These are phyloP conservation scores for Cryptococcus amylolentus DNA, from an alignment of 1,284 basidiomycete genomes.

Conservation along the genomic window DNA sequence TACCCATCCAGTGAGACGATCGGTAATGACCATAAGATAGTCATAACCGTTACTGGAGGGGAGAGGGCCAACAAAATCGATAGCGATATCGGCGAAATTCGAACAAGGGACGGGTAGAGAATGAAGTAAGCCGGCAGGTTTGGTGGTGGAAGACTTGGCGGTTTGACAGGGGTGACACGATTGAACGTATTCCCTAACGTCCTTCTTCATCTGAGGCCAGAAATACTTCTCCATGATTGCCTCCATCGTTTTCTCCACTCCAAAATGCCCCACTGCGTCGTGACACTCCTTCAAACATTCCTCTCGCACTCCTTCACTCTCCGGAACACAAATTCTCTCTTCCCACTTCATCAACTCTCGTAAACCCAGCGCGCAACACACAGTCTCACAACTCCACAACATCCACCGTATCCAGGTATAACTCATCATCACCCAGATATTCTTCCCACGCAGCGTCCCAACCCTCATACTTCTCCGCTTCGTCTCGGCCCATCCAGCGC, in stretches of 20 bases:
- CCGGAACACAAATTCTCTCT: background rate
- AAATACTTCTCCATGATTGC: background rate
- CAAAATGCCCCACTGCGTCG: background rate
- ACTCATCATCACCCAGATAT: no score
- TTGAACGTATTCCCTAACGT: background rate
- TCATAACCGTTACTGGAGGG: background rate
- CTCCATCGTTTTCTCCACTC: background rate
- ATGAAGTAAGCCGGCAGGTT: background rate
- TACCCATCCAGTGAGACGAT: background rate
- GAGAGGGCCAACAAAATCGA: background rate
- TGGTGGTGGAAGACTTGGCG: background rate
- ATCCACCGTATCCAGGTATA: no score
- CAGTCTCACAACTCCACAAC: no score
- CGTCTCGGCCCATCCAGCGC: no score
- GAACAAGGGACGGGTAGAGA: background rate
- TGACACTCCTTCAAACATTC: background rate
- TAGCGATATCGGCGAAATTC: conserved; percentile 1
- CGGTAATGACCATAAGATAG: conserved; percentile 1
- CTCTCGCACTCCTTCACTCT: background rate
- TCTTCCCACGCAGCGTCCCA: no score
- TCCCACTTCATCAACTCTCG: background rate
- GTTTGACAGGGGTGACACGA: background rate
- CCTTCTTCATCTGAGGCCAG: background rate
- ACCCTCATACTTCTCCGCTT: no score
- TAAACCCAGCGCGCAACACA: no score